Base-by-base conservation (phyloP, 371 early-diverging fungal species). In the Dentiscutata heterogama region DNA sequence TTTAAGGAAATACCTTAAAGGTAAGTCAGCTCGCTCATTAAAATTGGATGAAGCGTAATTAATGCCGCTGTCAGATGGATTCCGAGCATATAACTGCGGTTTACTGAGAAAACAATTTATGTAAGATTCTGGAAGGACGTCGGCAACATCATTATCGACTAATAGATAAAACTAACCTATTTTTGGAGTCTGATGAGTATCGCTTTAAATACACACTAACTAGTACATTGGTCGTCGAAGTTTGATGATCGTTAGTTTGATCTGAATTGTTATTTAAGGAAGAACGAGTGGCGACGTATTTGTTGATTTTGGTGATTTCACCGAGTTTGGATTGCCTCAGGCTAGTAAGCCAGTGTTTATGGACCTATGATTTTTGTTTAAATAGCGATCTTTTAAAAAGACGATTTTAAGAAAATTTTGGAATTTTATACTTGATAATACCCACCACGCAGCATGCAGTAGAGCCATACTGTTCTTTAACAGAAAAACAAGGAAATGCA, bases 391-490 rank as follows among this genome's bases (percentile, higher is more conserved):
- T 39, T 77, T 4, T 27, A 50, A 75, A 80, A 20, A 13, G 22
- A 53, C 18, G 39, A 20, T 2, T 35, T 39, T 27, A 0, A 39
- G 22, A 61, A 67, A 18, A 8, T 25, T 46, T 16, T 46, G 18
- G 13, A 35, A 35, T 20, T 67, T 18, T 10, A 2, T 5, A 39
- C 6, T 67, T 20, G 10, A 8, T 29, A 18, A 29, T 29, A 65
- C 70, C 78, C 91, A 91, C 92, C 84, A 92, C 91, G 83, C 92
- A 91, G 82, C 92, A 92, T 11, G 91, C 92, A 31, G 89, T 89
- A 51, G 89, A 87, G 7, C 92, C 90, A 18, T 86, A 82, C 42
- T 86, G 80, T 46, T 88, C 86, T 46, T 89, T 91, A 29, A 87
- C 86, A 1, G 92, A 88, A 61, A 91, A 89, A 78, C 89, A 90